phyloP scores from a whole-genome alignment of 257 asterid species.

The Gynochthodes officinalis region DNA sequence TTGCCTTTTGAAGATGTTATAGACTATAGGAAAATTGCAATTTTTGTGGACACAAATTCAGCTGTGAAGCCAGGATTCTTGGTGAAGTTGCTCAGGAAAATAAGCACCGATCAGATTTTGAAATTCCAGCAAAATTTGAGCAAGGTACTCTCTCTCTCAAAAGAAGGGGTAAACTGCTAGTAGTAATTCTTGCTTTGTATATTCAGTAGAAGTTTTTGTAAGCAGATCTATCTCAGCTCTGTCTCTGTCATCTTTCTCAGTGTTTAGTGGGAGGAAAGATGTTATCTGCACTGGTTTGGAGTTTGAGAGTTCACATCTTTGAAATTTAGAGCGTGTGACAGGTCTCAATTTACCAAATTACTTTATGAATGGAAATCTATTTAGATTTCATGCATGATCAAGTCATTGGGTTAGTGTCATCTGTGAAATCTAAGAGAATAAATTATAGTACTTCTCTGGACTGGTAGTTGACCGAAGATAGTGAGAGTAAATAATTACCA shows the following conservation, averaged over 20 bases:
- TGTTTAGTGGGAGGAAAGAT: constrained; percentile 4
- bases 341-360: not conserved
- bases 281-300: not conserved
- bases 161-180: not conserved
- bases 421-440: not conserved
- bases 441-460: not conserved
- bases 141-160: constrained; percentile 43
- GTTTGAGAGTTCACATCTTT: not conserved
- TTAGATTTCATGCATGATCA: not conserved
- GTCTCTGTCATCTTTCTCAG: not conserved
- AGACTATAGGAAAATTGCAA: constrained; percentile 83
- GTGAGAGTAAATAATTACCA: not conserved
- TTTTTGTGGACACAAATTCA: constrained; percentile 66
- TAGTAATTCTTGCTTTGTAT: not conserved
- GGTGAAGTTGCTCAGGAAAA: constrained; percentile 65
- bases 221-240: not conserved
- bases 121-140: constrained; percentile 75
- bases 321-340: not conserved
- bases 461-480: not conserved
- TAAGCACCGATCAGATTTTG: constrained; percentile 50
- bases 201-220: not conserved
- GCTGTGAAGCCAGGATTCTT: constrained; percentile 72
- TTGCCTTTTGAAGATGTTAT: constrained; percentile 92
- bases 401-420: not conserved
- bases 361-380: not conserved